phyloP scores from a whole-genome alignment of 306 rosid genomes.

The Cicer arietinum region DNA sequence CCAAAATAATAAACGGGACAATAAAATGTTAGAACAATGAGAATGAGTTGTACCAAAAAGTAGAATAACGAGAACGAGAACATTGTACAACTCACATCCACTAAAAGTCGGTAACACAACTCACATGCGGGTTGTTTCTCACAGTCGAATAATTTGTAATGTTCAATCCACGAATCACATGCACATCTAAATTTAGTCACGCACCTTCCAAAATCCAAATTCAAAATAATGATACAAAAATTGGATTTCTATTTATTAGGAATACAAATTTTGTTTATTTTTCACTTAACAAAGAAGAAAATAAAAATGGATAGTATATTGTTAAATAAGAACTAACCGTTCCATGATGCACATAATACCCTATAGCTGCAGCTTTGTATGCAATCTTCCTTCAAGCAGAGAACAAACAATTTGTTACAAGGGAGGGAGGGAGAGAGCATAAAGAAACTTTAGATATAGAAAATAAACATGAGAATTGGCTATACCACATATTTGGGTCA shows the following conservation, averaged over 20 bases:
- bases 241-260: conserved; percentile 5
- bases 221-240: background rate
- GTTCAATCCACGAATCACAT: background rate
- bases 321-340: conserved; percentile 54
- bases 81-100: too few species aligned
- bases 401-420: background rate
- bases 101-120: too few species aligned
- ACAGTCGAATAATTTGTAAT: background rate
- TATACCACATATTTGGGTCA: conserved; percentile 78
- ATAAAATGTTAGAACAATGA: too few species aligned
- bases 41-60: too few species aligned
- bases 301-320: background rate
- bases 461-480: background rate
- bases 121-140: too few species aligned
- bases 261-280: background rate
- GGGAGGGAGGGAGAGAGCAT: too few species aligned
- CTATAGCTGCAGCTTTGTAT: conserved; percentile 75
- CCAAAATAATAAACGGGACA: too few species aligned
- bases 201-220: conserved; percentile 1
- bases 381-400: conserved; percentile 72
- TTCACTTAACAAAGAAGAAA: background rate
- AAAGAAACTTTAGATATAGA: background rate
- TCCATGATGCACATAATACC: conserved; percentile 73
- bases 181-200: conserved; percentile 1
- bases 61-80: too few species aligned